Percentiles rank a stretch among this genome's conserved stretches.
Evolutionary conservation across 1,139 yeast species (phyloP).

Genomic region (Saccharomyces pastorianus): DNA sequence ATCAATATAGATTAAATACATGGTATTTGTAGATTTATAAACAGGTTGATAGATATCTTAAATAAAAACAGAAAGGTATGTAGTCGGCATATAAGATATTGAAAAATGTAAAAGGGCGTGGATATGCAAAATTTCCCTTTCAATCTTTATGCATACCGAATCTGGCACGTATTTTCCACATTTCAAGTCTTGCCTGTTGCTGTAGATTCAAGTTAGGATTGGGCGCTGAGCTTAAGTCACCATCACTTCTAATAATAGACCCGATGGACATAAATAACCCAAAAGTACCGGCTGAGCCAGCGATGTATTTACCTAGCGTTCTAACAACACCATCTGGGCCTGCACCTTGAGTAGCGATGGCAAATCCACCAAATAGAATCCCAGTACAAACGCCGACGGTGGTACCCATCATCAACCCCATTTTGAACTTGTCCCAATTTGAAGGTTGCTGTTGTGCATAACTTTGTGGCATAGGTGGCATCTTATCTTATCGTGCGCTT

Average conservation of each 20-base stretch:
- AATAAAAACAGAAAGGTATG: not conserved
- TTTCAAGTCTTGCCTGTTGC: constrained; percentile 27
- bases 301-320: constrained; percentile 91
- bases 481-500: constrained; percentile 20
- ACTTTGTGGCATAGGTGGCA: constrained; percentile 84
- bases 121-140: not conserved
- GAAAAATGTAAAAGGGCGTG: not conserved
- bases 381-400: constrained; percentile 96
- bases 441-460: constrained; percentile 74
- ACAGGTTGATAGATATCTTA: not conserved
- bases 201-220: constrained; percentile 18
- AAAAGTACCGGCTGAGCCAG: constrained; percentile 94
- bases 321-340: constrained; percentile 97
- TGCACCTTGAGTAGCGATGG: constrained; percentile 89
- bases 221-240: constrained; percentile 11
- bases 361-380: constrained; percentile 85
- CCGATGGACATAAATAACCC: constrained; percentile 95
- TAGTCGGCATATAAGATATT: not conserved
- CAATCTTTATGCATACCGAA: constrained; percentile 13
- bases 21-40: constrained; percentile 1
- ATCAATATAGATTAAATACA: not conserved
- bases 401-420: constrained; percentile 97
- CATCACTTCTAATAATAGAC: constrained; percentile 80
- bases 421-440: constrained; percentile 89
- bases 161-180: constrained; percentile 26